Conservation (phyloP, 2,329 filamentous ascomycete genomes). For the Pyricularia pennisetigena region DNA sequence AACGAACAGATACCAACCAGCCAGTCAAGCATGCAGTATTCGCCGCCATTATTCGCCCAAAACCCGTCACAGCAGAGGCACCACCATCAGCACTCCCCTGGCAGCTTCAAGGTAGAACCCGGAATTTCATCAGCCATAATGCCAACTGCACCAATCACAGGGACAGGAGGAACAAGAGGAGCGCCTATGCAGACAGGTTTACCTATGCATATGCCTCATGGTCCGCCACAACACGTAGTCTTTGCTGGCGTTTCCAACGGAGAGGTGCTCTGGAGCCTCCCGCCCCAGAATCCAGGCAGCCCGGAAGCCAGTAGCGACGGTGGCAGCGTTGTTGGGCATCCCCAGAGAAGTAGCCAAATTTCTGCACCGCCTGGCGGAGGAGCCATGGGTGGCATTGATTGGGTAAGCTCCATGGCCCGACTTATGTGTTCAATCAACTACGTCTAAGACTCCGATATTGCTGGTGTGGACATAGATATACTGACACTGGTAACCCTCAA, state of each 20-base stretch:
- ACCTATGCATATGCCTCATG: constrained; percentile 7
- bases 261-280: constrained; percentile 34
- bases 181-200: background rate
- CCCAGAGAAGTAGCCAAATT: background rate
- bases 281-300: constrained; percentile 22
- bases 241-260: constrained; percentile 38
- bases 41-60: background rate
- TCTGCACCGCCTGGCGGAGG: constrained; percentile 1
- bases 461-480: background rate
- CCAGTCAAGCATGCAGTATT: background rate
- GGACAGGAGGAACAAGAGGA: constrained; percentile 2
- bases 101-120: constrained; percentile 5
- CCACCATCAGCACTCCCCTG: constrained; percentile 3
- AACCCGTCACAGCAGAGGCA: constrained; percentile 10
- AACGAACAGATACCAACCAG: background rate
- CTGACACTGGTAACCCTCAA: background rate
- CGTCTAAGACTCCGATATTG: background rate
- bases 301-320: constrained; percentile 33
- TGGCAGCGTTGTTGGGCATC: constrained; percentile 19
- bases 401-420: constrained; percentile 34
- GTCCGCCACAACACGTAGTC: constrained; percentile 21
- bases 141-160: background rate
- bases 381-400: constrained; percentile 49
- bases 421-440: constrained; percentile 15
- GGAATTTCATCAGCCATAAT: background rate